phyloP scores from a whole-genome alignment of 2,329 filamentous ascomycete genomes.

The Penicillium hordei region DNA sequence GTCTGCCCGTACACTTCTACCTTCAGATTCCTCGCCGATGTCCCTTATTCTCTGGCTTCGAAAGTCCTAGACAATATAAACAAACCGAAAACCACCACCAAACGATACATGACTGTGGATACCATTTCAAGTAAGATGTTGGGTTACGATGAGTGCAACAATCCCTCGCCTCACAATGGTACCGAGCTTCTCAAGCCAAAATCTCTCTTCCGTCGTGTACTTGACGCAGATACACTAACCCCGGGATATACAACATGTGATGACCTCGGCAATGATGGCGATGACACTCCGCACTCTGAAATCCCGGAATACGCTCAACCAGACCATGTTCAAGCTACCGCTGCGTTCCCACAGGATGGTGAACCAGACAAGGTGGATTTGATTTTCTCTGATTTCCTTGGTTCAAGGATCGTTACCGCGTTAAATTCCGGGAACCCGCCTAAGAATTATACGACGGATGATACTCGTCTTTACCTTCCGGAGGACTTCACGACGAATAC shows the following conservation, averaged over 20 bases:
- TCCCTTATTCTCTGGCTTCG: constrained; percentile 8
- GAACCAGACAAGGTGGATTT: constrained; percentile 3
- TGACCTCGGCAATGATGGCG: constrained; percentile 11
- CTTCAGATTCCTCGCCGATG: constrained; percentile 8
- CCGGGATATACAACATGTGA: constrained; percentile 11
- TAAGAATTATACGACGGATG: constrained; percentile 1
- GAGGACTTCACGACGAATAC: constrained; percentile 6
- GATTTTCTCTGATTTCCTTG: too few species aligned
- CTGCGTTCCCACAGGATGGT: constrained; percentile 5
- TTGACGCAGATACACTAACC: background rate
- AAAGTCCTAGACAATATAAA: constrained; percentile 5
- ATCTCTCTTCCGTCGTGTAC: constrained; percentile 4
- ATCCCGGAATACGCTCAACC: background rate
- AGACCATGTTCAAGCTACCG: constrained; percentile 5
- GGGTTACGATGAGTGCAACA: constrained; percentile 10
- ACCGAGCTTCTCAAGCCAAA: constrained; percentile 7
- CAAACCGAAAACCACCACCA: background rate
- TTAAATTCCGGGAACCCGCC: constrained; percentile 3
- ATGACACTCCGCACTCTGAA: too few species aligned
- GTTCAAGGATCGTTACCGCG: background rate
- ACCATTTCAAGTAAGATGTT: constrained; percentile 9
- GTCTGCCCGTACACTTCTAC: constrained; percentile 8
- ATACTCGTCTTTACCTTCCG: constrained; percentile 6
- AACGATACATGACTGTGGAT: constrained; percentile 5
- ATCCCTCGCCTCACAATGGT: background rate